These are phyloP conservation scores for Xerocomus amazonicus DNA, from an alignment of 1,284 basidiomycete species.

Conservation along the genomic window DNA sequence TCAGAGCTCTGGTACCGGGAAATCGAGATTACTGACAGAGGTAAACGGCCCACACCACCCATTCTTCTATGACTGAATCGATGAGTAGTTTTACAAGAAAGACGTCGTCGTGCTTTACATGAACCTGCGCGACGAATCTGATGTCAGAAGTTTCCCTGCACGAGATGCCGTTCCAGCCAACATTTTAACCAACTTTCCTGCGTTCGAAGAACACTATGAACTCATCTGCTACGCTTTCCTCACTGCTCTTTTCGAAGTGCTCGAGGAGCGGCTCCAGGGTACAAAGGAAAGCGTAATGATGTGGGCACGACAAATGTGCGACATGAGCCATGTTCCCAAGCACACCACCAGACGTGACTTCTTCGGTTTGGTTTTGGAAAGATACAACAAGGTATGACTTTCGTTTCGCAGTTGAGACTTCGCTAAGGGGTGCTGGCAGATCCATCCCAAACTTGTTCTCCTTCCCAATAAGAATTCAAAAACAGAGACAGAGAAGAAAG, in stretches of 20 bases:
- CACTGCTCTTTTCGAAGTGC: slow-evolving; percentile 8
- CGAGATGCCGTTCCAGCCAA: slow-evolving; percentile 9
- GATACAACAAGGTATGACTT: neutral
- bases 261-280: slow-evolving; percentile 1
- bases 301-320: slow-evolving; percentile 3
- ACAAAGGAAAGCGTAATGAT: neutral
- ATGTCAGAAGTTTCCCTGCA: slow-evolving; percentile 5
- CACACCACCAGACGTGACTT: neutral
- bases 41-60: neutral
- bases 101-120: slow-evolving; percentile 18
- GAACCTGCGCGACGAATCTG: slow-evolving; percentile 9
- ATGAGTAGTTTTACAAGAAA: slow-evolving; percentile 9
- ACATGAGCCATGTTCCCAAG: neutral
- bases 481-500: too few species aligned
- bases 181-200: slow-evolving; percentile 6
- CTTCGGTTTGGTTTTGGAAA: neutral
- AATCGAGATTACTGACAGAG: too few species aligned
- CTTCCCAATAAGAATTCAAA: neutral
- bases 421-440: neutral
- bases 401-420: neutral
- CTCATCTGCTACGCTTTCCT: slow-evolving; percentile 8
- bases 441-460: neutral
- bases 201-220: neutral
- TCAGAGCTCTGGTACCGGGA: too few species aligned
- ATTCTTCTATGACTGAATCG: neutral